Percentiles rank a stretch among this genome's conserved stretches.
Conservation (phyloP, 202 grass and related monocot genomes). For the Zoysia matrella region DNA sequence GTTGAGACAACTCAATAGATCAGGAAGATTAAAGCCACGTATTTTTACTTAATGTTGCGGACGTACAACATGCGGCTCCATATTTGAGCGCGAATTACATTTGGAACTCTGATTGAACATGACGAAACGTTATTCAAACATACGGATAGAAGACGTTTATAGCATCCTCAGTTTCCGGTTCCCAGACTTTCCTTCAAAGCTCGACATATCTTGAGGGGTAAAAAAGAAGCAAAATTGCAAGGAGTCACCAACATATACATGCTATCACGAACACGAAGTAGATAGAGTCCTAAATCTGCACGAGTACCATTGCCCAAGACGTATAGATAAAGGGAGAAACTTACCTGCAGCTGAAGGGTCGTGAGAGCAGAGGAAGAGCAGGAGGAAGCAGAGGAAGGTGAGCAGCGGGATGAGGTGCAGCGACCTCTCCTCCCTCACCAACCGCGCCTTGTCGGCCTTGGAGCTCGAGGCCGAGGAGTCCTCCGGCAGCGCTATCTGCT, state of each 20-base stretch:
- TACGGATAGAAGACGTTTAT: neutral
- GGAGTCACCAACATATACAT: too few relatives aligned
- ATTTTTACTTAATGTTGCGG: neutral
- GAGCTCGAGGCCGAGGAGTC: constrained; percentile 38
- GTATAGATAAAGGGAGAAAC: neutral
- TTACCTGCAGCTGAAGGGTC: constrained; percentile 57
- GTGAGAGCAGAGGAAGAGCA: constrained; percentile 85
- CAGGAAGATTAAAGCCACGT: too few relatives aligned
- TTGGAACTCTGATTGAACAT: too few relatives aligned
- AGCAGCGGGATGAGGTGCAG: constrained; percentile 92
- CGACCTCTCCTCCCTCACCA: constrained; percentile 49
- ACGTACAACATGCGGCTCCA: constrained; percentile 17
- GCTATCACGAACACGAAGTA: neutral
- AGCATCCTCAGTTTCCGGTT: constrained; percentile 48
- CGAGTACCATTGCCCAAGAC: too few relatives aligned
- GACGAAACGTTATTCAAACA: neutral
- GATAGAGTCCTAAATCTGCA: neutral
- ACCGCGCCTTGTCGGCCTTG: constrained; percentile 58
- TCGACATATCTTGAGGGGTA: neutral
- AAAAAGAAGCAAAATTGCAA: neutral
- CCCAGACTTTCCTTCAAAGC: constrained; percentile 40
- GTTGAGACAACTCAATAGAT: too few relatives aligned
- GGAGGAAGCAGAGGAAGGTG: constrained; percentile 84
- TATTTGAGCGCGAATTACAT: neutral
- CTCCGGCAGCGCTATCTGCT: constrained; percentile 32